Percentiles rank a stretch among this genome's conserved stretches.
Evolutionary conservation across 2,329 filamentous ascomycete genomes (phyloP).

Genomic region (Trichophaea hybrida): DNA sequence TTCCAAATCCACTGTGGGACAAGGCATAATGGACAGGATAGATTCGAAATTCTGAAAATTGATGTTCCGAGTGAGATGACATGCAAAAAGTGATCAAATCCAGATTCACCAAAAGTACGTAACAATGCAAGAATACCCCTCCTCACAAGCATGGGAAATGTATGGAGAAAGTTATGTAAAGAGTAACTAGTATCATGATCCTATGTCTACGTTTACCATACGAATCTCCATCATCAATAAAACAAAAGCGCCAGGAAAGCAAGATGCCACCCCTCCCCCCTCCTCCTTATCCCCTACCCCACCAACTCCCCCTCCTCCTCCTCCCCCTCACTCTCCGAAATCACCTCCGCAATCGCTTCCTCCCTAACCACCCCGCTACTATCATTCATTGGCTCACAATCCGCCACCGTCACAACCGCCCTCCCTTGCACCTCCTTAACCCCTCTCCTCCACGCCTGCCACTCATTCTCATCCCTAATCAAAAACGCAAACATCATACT

Average conservation of each 20-base stretch:
- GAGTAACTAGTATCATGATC: too few relatives aligned
- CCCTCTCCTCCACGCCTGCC: constrained; percentile 65
- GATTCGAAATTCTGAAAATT: too few relatives aligned
- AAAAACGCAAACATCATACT: constrained; percentile 95
- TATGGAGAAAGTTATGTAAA: too few relatives aligned
- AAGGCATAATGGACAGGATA: too few relatives aligned
- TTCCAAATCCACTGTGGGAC: too few relatives aligned
- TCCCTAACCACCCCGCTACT: constrained; percentile 33
- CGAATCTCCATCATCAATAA: too few relatives aligned
- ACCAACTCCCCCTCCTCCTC: constrained; percentile 1
- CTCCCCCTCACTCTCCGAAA: constrained; percentile 55
- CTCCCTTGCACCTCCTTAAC: constrained; percentile 56
- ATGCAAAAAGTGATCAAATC: too few relatives aligned
- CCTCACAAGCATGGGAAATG: too few relatives aligned
- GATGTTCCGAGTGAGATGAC: too few relatives aligned
- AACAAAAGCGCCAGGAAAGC: background rate
- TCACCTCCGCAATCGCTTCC: constrained; percentile 72
- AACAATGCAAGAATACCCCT: too few relatives aligned
- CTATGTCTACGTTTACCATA: too few relatives aligned
- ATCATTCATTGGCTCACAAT: constrained; percentile 45
- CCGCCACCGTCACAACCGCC: constrained; percentile 69
- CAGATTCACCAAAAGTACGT: too few relatives aligned
- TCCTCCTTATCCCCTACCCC: background rate
- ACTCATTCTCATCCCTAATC: constrained; percentile 68
- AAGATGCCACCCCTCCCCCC: background rate